phyloP scores from a whole-genome alignment of 2,329 filamentous ascomycete genomes.

The Sporothrix protearum region DNA sequence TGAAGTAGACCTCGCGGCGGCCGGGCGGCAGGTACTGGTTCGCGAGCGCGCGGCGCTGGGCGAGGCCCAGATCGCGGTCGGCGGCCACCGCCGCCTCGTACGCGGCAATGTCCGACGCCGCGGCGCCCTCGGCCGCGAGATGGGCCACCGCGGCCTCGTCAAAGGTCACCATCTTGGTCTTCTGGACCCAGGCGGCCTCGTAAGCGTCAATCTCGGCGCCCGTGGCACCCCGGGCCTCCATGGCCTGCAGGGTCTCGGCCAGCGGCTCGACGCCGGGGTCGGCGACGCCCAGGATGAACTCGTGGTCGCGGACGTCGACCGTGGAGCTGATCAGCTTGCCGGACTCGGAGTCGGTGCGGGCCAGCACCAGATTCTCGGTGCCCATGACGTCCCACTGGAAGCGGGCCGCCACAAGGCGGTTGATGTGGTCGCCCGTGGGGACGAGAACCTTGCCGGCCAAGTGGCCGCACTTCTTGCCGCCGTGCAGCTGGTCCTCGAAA shows the following conservation, averaged over 20 bases:
- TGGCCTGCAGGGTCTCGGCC: slow-evolving; percentile 78
- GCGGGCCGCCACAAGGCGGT: slow-evolving; percentile 81
- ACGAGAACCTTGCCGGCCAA: slow-evolving; percentile 94
- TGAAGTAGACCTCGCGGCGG: slow-evolving; percentile 62
- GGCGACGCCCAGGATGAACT: slow-evolving; percentile 69
- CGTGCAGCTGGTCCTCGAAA: slow-evolving; percentile 96
- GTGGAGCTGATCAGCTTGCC: slow-evolving; percentile 86
- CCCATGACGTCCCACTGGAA: slow-evolving; percentile 99
- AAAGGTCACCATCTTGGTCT: slow-evolving; percentile 79
- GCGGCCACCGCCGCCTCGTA: slow-evolving; percentile 62
- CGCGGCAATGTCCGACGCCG: slow-evolving; percentile 59
- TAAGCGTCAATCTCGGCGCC: slow-evolving; percentile 79
- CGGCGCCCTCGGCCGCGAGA: slow-evolving; percentile 62
- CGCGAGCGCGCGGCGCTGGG: slow-evolving; percentile 70
- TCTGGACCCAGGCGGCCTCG: slow-evolving; percentile 85
- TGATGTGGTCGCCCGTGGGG: slow-evolving; percentile 92
- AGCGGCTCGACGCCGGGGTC: slow-evolving; percentile 39
- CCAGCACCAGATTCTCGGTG: slow-evolving; percentile 88
- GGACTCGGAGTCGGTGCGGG: slow-evolving; percentile 91
- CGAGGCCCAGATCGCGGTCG: slow-evolving; percentile 72
- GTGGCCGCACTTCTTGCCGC: slow-evolving; percentile 97
- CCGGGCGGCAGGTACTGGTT: slow-evolving; percentile 60
- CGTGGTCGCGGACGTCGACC: slow-evolving; percentile 91
- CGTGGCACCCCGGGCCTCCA: slow-evolving; percentile 76
- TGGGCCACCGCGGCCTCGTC: slow-evolving; percentile 84